Evolutionary conservation across 2,329 filamentous ascomycete genomes (phyloP).

Genomic region (Hypoxylon sp.): DNA sequence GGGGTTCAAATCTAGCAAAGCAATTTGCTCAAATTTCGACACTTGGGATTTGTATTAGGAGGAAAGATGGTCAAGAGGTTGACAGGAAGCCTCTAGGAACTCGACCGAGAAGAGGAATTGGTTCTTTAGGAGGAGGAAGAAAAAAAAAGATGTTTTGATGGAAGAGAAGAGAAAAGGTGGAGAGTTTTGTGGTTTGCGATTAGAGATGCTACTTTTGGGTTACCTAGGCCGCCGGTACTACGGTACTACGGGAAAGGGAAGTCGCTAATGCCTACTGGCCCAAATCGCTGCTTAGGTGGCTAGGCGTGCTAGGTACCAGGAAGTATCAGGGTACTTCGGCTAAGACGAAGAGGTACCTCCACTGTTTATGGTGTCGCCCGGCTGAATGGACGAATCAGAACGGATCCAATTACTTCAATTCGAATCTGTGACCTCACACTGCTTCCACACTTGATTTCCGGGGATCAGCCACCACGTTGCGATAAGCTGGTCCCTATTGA

Average conservation of each 20-base stretch:
- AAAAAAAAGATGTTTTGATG: conserved; percentile 49
- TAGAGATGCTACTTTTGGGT: conserved; percentile 48
- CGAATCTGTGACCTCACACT: conserved; percentile 51
- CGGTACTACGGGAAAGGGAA: conserved; percentile 44
- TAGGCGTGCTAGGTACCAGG: conserved; percentile 28
- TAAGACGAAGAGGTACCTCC: conserved; percentile 49
- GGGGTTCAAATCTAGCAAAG: conserved; percentile 42
- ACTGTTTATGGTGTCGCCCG: conserved; percentile 44
- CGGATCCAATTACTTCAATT: conserved; percentile 50
- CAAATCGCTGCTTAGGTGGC: conserved; percentile 32
- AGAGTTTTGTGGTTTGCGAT: conserved; percentile 56
- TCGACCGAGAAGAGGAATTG: conserved; percentile 49
- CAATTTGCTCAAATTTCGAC: conserved; percentile 55
- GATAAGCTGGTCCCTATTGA: conserved; percentile 40
- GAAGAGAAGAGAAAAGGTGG: conserved; percentile 55
- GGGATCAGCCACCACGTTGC: conserved; percentile 32
- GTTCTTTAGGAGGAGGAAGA: conserved; percentile 43
- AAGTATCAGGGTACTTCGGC: conserved; percentile 48
- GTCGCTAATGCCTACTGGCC: conserved; percentile 40
- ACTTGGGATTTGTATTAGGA: conserved; percentile 41
- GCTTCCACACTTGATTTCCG: conserved; percentile 19
- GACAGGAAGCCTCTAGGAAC: conserved; percentile 53
- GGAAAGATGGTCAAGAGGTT: conserved; percentile 51
- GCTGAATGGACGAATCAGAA: conserved; percentile 55
- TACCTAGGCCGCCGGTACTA: conserved; percentile 36